These are phyloP conservation scores for Dendrothele bispora DNA, from an alignment of 768 basidiomycete genomes.

Conservation along the genomic window DNA sequence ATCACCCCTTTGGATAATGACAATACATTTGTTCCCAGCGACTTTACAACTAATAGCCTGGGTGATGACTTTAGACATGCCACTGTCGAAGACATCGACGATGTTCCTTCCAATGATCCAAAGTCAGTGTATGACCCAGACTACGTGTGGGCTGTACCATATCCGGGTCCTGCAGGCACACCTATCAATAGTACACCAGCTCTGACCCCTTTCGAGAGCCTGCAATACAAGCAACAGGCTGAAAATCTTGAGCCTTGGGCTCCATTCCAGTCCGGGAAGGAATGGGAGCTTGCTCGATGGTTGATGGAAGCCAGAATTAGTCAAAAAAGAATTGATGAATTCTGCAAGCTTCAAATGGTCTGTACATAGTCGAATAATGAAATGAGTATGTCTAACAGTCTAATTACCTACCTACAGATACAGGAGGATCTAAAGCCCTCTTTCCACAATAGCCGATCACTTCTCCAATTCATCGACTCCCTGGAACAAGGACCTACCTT, in stretches of 20 bases:
- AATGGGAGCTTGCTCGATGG: conserved; percentile 33
- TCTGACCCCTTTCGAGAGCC: conserved; percentile 13
- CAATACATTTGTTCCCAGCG: no score
- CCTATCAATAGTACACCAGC: no score
- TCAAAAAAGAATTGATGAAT: conserved; percentile 26
- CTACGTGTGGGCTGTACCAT: no score
- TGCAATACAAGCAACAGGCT: conserved; percentile 8
- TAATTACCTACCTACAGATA: neutral
- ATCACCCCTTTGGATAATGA: no score
- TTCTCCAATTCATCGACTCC: conserved; percentile 20
- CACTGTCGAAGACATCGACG: no score
- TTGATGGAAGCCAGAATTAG: conserved; percentile 24
- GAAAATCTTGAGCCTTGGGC: conserved; percentile 16
- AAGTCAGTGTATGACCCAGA: no score
- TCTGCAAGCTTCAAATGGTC: conserved; percentile 26
- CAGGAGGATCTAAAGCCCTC: conserved; percentile 4
- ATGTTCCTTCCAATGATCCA: no score
- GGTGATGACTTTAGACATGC: no score
- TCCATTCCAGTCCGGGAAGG: conserved; percentile 26
- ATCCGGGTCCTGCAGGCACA: no score
- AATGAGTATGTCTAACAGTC: neutral
- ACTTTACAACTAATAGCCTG: no score
- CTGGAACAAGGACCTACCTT: conserved; percentile 19
- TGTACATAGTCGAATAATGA: neutral
- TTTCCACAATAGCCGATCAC: conserved; percentile 18